phyloP scores from a whole-genome alignment of 805 yeast genomes.

The Ogataea salicorniae region DNA sequence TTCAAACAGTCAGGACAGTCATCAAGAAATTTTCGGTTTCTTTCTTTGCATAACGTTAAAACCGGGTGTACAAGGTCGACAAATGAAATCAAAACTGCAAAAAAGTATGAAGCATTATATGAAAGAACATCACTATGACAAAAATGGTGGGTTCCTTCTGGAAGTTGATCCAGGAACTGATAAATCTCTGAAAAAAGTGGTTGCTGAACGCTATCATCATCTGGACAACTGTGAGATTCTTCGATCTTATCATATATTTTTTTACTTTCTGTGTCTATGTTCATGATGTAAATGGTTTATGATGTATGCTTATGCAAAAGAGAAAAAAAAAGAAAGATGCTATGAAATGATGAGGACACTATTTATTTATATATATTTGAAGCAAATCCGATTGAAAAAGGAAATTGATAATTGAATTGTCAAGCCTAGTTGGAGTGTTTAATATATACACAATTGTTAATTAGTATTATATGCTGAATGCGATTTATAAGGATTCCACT shows the following conservation, averaged over 20 bases:
- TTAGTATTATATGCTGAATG: too few relatives aligned
- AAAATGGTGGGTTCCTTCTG: conserved; percentile 41
- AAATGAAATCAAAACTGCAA: conserved; percentile 41
- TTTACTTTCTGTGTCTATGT: not conserved
- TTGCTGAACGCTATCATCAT: conserved; percentile 31
- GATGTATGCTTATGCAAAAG: too few relatives aligned
- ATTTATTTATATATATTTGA: too few relatives aligned
- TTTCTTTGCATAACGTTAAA: conserved; percentile 7
- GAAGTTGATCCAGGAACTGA: conserved; percentile 12
- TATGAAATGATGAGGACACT: too few relatives aligned
- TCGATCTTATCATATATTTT: not conserved
- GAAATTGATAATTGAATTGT: too few relatives aligned
- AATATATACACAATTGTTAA: too few relatives aligned
- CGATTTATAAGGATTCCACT: too few relatives aligned
- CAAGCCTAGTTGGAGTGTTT: too few relatives aligned
- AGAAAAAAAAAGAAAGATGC: too few relatives aligned
- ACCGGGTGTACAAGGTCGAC: conserved; percentile 9
- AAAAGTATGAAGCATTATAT: conserved; percentile 48
- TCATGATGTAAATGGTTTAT: not conserved
- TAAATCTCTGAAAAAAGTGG: conserved; percentile 37
- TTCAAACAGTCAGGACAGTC: conserved; percentile 51
- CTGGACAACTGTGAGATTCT: conserved; percentile 29
- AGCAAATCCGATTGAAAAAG: too few relatives aligned
- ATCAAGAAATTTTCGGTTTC: conserved; percentile 31
- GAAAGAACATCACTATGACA: conserved; percentile 47